phyloP scores from a whole-genome alignment of 2,329 filamentous ascomycete genomes.

The Xylariaceae sp. region DNA sequence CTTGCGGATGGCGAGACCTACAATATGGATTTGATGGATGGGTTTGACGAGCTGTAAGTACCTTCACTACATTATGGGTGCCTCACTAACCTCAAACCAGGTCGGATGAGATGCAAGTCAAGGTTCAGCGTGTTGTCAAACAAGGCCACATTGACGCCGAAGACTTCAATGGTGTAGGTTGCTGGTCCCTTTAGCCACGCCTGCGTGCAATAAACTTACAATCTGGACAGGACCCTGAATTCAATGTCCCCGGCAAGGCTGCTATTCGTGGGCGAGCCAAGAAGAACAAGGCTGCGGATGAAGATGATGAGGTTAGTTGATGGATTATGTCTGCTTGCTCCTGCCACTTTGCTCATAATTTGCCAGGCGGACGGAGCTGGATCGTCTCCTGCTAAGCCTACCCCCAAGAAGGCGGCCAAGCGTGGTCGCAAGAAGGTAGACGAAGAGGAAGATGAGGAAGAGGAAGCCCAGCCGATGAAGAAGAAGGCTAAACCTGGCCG shows the following conservation, averaged over 20 bases:
- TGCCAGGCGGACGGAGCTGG: conserved; percentile 20
- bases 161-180: conserved; percentile 82
- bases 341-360: background rate
- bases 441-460: conserved; percentile 24
- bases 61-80: background rate
- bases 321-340: background rate
- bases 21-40: conserved; percentile 69
- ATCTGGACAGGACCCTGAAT: conserved; percentile 62
- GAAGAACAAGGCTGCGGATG: conserved; percentile 25
- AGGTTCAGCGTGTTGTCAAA: conserved; percentile 66
- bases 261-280: conserved; percentile 53
- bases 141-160: conserved; percentile 79
- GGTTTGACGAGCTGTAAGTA: conserved; percentile 69
- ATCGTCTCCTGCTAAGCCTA: conserved; percentile 21
- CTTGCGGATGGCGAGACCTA: conserved; percentile 42
- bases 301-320: conserved; percentile 20
- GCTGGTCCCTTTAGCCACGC: background rate
- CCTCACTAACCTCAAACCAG: conserved; percentile 17
- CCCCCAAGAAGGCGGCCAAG: conserved; percentile 24
- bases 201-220: background rate
- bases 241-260: conserved; percentile 63
- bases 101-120: conserved; percentile 62
- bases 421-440: conserved; percentile 29
- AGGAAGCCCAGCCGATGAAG: conserved; percentile 29
- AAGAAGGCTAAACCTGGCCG: conserved; percentile 36